Evolutionary conservation across 1,284 basidiomycete species (phyloP).

Genomic region (Coniferiporia weirii): DNA sequence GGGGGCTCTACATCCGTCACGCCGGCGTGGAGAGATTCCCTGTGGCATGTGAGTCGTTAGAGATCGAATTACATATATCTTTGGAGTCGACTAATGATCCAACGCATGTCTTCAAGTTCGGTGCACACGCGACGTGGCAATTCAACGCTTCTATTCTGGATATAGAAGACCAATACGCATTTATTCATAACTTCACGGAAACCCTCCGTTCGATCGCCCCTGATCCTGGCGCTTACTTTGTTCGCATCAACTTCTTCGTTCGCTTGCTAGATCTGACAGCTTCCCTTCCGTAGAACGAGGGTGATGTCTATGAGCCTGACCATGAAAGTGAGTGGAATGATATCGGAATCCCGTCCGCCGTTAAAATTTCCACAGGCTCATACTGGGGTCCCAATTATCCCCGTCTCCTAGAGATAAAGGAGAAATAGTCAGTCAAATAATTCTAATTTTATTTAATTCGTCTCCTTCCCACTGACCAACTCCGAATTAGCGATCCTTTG

Average conservation of each 20-base stretch:
- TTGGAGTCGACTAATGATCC: neutral
- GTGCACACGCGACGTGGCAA: conserved; percentile 26
- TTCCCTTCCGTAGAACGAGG: conserved; percentile 42
- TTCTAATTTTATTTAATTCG: neutral
- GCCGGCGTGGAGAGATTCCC: conserved; percentile 39
- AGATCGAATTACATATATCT: neutral
- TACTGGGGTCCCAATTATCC: conserved; percentile 54
- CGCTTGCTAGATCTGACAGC: neutral
- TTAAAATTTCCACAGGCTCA: conserved; percentile 27
- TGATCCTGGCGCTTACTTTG: conserved; percentile 45
- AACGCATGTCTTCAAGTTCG: conserved; percentile 20
- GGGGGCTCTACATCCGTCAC: conserved; percentile 40
- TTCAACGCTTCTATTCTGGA: conserved; percentile 40
- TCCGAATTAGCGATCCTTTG: conserved; percentile 43
- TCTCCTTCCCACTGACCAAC: conserved; percentile 4
- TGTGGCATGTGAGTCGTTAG: conserved; percentile 42
- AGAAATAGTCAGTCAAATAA: conserved; percentile 43
- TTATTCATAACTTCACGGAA: conserved; percentile 33
- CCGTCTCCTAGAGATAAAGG: conserved; percentile 42
- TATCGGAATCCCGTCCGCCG: neutral
- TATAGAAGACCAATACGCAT: conserved; percentile 32
- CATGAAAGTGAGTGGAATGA: conserved; percentile 34
- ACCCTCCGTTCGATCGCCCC: conserved; percentile 41
- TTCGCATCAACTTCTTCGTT: conserved; percentile 25
- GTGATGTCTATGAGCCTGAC: conserved; percentile 50